Evolutionary conservation across 192 early-diverging fungal species (phyloP), one percentile per base, ranked within the genome.

Genomic region (Umbelopsis sp.): DNA sequence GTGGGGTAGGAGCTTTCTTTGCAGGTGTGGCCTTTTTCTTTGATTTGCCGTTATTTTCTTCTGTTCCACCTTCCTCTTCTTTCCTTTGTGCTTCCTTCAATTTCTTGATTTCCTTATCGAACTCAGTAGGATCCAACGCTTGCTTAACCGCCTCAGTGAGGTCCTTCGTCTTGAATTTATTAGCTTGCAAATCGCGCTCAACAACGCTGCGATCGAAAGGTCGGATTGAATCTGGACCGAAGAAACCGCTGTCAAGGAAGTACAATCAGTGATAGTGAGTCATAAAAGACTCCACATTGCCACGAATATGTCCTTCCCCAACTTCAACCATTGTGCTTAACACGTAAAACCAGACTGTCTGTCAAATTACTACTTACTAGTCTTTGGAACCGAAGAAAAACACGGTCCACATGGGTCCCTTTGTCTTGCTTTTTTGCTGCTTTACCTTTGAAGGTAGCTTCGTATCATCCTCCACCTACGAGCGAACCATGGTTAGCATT

Each of bases 321-420:
- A n/a, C 23, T 49, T 10, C 13, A 21, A 49, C 16, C 3, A 20
- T 4, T 22, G 9, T 50, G 30, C 35, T 20, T 53, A 12, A 37
- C 20, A 52, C 13, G 58, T 21, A 45, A 44, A 66, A 64, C 6
- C 5, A 10, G 10, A 41, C 37, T 9, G 1, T 1, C 2, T 3
- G 45, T 18, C 12, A 53, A 46, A 13, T 11, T 15, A 37, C 47
- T 45, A 80, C 81, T 67, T 78, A 83, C 82, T 81, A 83, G 72
- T 83, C 79, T 41, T 58, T 71, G 46, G 79, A 71, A 10, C 82
- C 82, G 68, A 76, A 83, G 49, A 81, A 83, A 23, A 72, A 66
- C 18, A 83, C 82, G 11, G 80, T 77, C 64, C 71, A 80, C 45
- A 76, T 44, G 44, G 71, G 74, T n/a, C 65, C 64, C 37, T 80